Evolutionary conservation across 768 basidiomycete species (phyloP).

Genomic region (Lactarius deliciosus): DNA sequence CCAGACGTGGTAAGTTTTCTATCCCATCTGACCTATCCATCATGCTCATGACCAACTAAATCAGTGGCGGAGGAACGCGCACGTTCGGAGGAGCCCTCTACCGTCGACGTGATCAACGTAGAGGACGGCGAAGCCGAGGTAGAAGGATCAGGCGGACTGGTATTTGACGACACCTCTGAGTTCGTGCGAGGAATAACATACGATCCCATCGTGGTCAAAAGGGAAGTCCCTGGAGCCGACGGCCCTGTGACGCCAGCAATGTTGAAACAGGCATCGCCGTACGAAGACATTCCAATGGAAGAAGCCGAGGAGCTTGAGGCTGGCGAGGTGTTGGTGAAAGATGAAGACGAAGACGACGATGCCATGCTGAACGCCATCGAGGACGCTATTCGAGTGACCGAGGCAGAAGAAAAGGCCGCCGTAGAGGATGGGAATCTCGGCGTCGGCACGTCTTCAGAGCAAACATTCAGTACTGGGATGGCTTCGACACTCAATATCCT

Average conservation of each 20-base stretch:
- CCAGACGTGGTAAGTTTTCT: conserved; percentile 59
- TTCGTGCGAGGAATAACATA: conserved; percentile 86
- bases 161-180: conserved; percentile 95
- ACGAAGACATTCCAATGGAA: conserved; percentile 64
- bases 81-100: conserved; percentile 47
- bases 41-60: conserved; percentile 22
- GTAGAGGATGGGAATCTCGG: conserved; percentile 40
- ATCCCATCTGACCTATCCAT: conserved; percentile 1
- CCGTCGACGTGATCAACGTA: conserved; percentile 44
- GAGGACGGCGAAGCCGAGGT: conserved; percentile 51
- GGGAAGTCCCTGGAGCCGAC: conserved; percentile 31
- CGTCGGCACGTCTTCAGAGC: conserved; percentile 71
- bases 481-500: conserved; percentile 87
- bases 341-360: conserved; percentile 74
- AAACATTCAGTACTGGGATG: conserved; percentile 80
- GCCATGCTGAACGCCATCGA: conserved; percentile 79
- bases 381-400: conserved; percentile 59
- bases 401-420: conserved; percentile 49
- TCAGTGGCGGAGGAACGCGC: conserved; percentile 65
- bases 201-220: conserved; percentile 49
- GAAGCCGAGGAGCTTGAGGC: conserved; percentile 63
- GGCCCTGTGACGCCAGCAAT: conserved; percentile 23
- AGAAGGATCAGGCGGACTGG: conserved; percentile 58
- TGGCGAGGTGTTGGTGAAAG: conserved; percentile 75
- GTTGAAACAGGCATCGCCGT: conserved; percentile 40